A percentile compares a stretch with the other conserved stretches of the same genome.
These are phyloP conservation scores for Leucocoprinus sp. DNA, from an alignment of 768 basidiomycete genomes.

Conservation along the genomic window DNA sequence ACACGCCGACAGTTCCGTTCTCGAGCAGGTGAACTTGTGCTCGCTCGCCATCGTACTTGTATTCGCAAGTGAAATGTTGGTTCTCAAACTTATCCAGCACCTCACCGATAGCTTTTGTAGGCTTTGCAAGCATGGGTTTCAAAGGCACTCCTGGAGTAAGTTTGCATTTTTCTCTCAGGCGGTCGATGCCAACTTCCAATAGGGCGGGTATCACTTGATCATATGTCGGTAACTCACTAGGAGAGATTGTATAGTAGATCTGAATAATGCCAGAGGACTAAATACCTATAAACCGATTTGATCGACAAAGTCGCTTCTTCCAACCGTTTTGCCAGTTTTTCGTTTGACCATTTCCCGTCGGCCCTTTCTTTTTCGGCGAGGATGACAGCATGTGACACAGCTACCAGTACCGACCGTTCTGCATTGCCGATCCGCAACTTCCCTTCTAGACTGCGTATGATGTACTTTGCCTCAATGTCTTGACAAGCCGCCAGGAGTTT, in stretches of 20 bases:
- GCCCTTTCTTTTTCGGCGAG: conserved; percentile 67
- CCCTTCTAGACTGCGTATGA: conserved; percentile 91
- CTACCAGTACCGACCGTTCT: conserved; percentile 89
- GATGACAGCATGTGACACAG: conserved; percentile 87
- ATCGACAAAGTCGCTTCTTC: conserved; percentile 72
- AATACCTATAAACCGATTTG: conserved; percentile 89
- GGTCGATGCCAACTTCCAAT: conserved; percentile 66
- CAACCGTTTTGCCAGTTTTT: conserved; percentile 61
- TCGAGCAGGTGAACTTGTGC: conserved; percentile 88
- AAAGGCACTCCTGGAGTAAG: conserved; percentile 93
- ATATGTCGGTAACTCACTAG: conserved; percentile 87
- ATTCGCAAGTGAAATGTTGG: conserved; percentile 96
- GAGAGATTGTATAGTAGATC: conserved; percentile 3
- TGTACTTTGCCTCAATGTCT: conserved; percentile 90
- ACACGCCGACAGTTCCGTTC: conserved; percentile 81
- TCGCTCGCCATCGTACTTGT: conserved; percentile 98
- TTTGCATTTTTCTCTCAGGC: conserved; percentile 69
- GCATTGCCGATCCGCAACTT: conserved; percentile 97
- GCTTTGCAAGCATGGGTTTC: conserved; percentile 99
- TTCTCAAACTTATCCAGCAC: conserved; percentile 95
- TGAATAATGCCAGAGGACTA: too few relatives aligned
- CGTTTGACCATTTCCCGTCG: conserved; percentile 65
- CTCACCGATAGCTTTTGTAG: conserved; percentile 97
- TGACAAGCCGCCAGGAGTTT: conserved; percentile 90
- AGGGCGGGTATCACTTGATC: conserved; percentile 89